These are phyloP conservation scores for Dryadomyces sulphureus DNA, from an alignment of 2,329 filamentous ascomycete genomes.

Conservation along the genomic window DNA sequence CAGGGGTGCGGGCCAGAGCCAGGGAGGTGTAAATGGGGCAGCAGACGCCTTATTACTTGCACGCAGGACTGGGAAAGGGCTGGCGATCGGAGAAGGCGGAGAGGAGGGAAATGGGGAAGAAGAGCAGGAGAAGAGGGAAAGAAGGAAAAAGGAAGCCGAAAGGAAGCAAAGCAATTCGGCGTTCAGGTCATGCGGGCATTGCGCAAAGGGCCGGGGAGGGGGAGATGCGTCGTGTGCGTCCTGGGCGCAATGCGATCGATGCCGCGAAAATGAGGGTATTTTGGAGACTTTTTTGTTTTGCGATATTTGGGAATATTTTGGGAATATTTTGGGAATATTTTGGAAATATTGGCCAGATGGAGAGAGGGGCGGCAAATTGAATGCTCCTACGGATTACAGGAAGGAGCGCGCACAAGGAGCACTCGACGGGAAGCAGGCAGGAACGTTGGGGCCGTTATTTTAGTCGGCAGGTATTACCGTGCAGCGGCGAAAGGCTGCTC, in stretches of 20 bases:
- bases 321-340: neutral
- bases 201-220: no score
- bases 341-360: neutral
- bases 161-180: neutral
- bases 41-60: neutral
- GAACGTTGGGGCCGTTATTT: conserved; percentile 1
- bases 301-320: neutral
- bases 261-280: neutral
- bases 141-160: neutral
- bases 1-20: conserved; percentile 1
- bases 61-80: no score
- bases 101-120: neutral
- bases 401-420: neutral
- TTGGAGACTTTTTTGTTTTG: neutral
- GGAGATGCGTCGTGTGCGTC: neutral
- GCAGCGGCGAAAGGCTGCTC: no score
- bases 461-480: no score
- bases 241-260: neutral
- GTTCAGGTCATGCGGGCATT: neutral
- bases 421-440: neutral
- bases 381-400: neutral
- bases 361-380: neutral
- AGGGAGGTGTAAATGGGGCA: neutral
- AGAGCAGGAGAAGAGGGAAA: neutral
- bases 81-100: neutral